Evolutionary conservation across 148 eudicot genomes (phyloP), one percentile per base, ranked within the genome.

Genomic region (Fagopyrum homotropicum): DNA sequence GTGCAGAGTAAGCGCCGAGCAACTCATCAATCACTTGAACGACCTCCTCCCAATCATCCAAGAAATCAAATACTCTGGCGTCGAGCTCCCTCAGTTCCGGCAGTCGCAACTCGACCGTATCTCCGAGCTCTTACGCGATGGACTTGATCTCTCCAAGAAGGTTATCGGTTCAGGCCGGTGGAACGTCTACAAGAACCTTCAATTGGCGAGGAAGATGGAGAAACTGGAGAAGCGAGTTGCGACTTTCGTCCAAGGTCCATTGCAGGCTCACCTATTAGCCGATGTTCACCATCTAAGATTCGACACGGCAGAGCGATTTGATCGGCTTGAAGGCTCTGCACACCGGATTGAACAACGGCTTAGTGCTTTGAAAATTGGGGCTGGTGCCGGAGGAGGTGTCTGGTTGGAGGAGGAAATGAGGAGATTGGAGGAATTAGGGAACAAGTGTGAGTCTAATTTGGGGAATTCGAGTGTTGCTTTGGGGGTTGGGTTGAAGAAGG

Each of bases 241-340:
- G 0, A 80, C 81, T 74, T 93, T 93, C 74, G 61, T 93, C 51
- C 78, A 84, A 2, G 89, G 91, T 4, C 86, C 91, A 9, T 76
- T 92, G 85, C 96, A 86, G 72, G 94, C 90, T 52, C 94, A 93
- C 72, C 73, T 93, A 0, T 80, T 93, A 3, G 98, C 98, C n/a
- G 98, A 93, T 48, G 97, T 93, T 17, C 98, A 93, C 56, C 98
- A 87, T 60, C 9, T 88, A 63, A 81, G 90, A 84, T 84, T 85
- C 45, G 91, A 88, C 15, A 69, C 89, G 57, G 81, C 76, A 2
- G 91, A 86, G 80, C 73, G 94, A 80, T 88, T 93, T 16, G 97
- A 91, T 56, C 77, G 82, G 84, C 72, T 87, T 7, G 88, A 89
- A 30, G 60, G 69, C 17, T 78, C 85, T 9, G 78, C 85, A 6